Base-by-base conservation (phyloP, 2,329 filamentous ascomycete genomes). In the Colletotrichum plurivorum region DNA sequence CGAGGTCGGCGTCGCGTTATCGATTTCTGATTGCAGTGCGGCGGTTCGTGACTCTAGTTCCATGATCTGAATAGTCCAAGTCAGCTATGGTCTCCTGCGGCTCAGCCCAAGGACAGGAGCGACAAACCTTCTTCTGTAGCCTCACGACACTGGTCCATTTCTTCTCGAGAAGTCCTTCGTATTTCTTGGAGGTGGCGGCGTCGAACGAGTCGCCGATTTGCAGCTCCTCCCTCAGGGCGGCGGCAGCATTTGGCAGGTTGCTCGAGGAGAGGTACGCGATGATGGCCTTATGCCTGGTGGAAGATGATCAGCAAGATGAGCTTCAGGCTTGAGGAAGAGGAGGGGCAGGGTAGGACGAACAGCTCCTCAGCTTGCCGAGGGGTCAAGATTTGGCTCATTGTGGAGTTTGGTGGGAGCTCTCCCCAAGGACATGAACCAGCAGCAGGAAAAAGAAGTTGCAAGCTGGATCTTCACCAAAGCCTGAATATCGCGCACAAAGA, bases 131-230 rank as follows among this genome's bases (percentile, higher is more conserved):
- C 82, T 97, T 98, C 83, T 98, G 95, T 80, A 98, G 82, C 71
- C 95, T 89, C 76, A 98, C 94, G 31, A 98, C 93, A 76, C 94
- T 96, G 20, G 95, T 98, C 95, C 95, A 98, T 85, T 98, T 98
- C 88, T 97, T 98, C 86, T 98, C 95, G 73, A 98, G 83, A 31
- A 98, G 82, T 2, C 93, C 93, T 81, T 97, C 94, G 83, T 98
- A 98, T 83, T 97, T 97, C 85, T 97, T 97, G 60, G 92, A 88
- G 20, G 94, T 97, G 18, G 89, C 88, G 71, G 93, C 86, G 78
- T 97, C 94, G 75, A 97, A 95, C 55, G 83, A 82, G 63, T 88
- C 82, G 59, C 90, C 88, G 5, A 97, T 87, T 63, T 87, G 87
- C n/a, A 93, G 83, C 80, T 98, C 95, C 76, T 92, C 87, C 71